Base-by-base conservation (phyloP, 2,329 filamentous ascomycete genomes). In the Thielaviopsis punctulata region DNA sequence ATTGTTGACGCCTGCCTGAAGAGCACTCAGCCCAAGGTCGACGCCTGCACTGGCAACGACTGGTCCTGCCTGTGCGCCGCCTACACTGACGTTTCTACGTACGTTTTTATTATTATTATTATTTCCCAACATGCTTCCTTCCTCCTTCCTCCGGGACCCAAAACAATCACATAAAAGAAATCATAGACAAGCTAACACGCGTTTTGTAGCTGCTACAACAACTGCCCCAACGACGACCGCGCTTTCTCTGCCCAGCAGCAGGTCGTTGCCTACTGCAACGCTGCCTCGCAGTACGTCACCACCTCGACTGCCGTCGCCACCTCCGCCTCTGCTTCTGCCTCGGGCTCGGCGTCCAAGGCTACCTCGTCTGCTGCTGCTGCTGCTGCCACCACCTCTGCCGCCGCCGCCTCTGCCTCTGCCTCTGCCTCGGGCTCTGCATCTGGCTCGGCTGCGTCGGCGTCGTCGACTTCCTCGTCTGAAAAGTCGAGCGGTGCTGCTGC, bases 201-300 rank as follows among this genome's bases (percentile, higher is more conserved):
- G n/a, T 30, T 5, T 1, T n/a, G 45, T 52, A 72, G 70, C 56
- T 76, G 73, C 70, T 76, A 68, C 66, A 73, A 73, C 67, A 75
- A 76, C 69, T 76, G 73, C 66, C 73, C 73, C 60, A 64, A 70
- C 59, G 72, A 76, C 62, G 1, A 60, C 49, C 65, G 68, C 45
- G 63, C 59, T 56, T 51, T 58, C 50, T 51, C 60, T 19, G 65
- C 64, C 57, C 56, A 63, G 48, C 60, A 63, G 58, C 65, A 70
- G 60, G 65, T 69, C 56, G 60, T 61, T 55, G 64, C 67, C 59
- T 69, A 63, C 66, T 75, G 73, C 66, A 60, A 62, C 53, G 66
- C 70, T 57, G 70, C 69, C 55, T 68, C 64, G 54, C 64, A 69
- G 60, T 69, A 66, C 62, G 64, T 66, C 49, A 66, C 67, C 45